These are phyloP conservation scores for Rhypophila decipiens DNA, from an alignment of 495 filamentous ascomycete species.

Conservation along the genomic window DNA sequence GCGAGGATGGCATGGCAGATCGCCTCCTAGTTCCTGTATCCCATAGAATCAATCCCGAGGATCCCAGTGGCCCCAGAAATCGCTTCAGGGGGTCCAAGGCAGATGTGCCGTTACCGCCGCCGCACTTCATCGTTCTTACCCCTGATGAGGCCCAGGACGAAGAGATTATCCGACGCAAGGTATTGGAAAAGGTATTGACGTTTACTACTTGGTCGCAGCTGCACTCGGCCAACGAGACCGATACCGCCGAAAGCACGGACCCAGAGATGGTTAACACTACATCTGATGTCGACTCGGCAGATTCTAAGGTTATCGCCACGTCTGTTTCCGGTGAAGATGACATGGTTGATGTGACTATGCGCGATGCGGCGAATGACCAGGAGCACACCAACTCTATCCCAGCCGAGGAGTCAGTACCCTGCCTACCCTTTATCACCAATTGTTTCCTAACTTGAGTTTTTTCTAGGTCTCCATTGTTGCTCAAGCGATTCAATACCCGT, in stretches of 20 bases:
- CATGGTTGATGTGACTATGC: conserved; percentile 85
- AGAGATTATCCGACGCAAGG: conserved; percentile 45
- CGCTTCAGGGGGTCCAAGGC: conserved; percentile 16
- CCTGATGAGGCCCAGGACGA: conserved; percentile 43
- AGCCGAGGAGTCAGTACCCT: conserved; percentile 13
- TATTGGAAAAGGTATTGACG: conserved; percentile 41
- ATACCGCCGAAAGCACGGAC: conserved; percentile 50
- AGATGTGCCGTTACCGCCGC: conserved; percentile 21
- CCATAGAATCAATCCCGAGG: conserved; percentile 44
- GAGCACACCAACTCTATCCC: conserved; percentile 7
- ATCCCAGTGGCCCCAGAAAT: background rate
- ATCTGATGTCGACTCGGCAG: conserved; percentile 67
- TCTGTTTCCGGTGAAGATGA: conserved; percentile 88
- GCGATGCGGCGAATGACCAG: conserved; percentile 41
- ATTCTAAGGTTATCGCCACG: conserved; percentile 60
- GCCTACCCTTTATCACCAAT: background rate
- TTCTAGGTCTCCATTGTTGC: conserved; percentile 17
- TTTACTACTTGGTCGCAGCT: conserved; percentile 41
- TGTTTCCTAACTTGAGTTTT: too few species aligned
- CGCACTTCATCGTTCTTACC: conserved; percentile 48
- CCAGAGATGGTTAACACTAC: conserved; percentile 65
- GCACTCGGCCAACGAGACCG: conserved; percentile 34
- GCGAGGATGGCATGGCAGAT: conserved; percentile 61
- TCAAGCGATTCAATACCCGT: conserved; percentile 25
- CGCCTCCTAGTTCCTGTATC: conserved; percentile 73